phyloP scores from a whole-genome alignment of 177 flowering plant genomes.

The Tripterygium wilfordii region DNA sequence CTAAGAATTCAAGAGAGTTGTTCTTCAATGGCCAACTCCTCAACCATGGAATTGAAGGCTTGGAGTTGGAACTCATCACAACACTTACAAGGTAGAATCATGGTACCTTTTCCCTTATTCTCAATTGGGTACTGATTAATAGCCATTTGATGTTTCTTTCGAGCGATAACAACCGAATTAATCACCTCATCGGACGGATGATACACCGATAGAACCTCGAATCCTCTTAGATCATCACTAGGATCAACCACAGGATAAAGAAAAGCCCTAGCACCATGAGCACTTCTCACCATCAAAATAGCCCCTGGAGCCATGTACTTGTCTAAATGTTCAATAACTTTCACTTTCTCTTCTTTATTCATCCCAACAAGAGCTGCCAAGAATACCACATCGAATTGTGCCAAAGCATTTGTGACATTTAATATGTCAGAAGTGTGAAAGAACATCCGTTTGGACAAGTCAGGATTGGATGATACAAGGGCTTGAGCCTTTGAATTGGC shows the following conservation, averaged over 20 bases:
- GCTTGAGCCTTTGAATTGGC: slow-evolving; percentile 64
- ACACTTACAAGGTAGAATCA: slow-evolving; percentile 52
- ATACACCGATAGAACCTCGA: slow-evolving; percentile 70
- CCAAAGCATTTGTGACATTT: slow-evolving; percentile 42
- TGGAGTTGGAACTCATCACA: slow-evolving; percentile 46
- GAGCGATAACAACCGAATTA: slow-evolving; percentile 80
- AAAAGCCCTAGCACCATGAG: slow-evolving; percentile 92
- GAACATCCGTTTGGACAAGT: slow-evolving; percentile 61
- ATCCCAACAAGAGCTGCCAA: slow-evolving; percentile 93
- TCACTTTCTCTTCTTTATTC: slow-evolving; percentile 59
- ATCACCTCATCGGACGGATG: slow-evolving; percentile 93
- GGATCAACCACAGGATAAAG: slow-evolving; percentile 85
- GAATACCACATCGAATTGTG: slow-evolving; percentile 72
- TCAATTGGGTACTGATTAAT: slow-evolving; percentile 9
- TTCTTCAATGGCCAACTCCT: slow-evolving; percentile 56
- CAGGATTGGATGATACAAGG: slow-evolving; percentile 54
- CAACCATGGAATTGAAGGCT: slow-evolving; percentile 56
- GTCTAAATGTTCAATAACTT: slow-evolving; percentile 53
- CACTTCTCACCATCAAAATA: slow-evolving; percentile 83
- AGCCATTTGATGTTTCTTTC: slow-evolving; percentile 33
- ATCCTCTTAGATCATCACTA: slow-evolving; percentile 64
- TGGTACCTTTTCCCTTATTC: slow-evolving; percentile 10
- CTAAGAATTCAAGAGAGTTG: no score
- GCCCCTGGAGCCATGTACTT: slow-evolving; percentile 85
- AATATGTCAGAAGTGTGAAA: slow-evolving; percentile 67